Conservation (phyloP, 106 monocot genomes). For the Phalaenopsis aphrodite region DNA sequence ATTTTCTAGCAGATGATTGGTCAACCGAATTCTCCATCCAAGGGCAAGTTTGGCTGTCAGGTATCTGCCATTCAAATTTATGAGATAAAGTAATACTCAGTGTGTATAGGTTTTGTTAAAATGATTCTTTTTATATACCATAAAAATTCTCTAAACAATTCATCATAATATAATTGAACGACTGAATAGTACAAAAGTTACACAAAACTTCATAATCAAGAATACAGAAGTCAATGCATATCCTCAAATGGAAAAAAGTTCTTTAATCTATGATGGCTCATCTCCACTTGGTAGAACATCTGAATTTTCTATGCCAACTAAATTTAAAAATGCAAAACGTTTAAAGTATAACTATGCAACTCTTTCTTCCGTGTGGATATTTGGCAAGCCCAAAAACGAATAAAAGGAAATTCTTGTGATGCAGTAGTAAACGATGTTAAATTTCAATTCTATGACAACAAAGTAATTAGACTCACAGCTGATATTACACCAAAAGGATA, state of each 20-base stretch:
- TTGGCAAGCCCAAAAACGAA: background rate
- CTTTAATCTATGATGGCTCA: background rate
- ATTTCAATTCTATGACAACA: background rate
- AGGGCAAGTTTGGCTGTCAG: constrained; percentile 80
- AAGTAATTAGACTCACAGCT: background rate
- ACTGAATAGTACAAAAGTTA: background rate
- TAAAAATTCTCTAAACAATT: background rate
- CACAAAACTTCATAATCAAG: background rate
- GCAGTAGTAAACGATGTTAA: background rate
- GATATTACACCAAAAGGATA: background rate
- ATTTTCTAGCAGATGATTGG: constrained; percentile 69
- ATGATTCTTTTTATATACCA: background rate
- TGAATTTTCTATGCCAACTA: background rate
- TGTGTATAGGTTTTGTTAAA: background rate
- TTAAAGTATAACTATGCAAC: background rate
- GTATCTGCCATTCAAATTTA: constrained; percentile 38
- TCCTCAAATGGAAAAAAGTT: background rate
- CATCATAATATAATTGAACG: background rate
- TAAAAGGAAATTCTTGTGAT: background rate
- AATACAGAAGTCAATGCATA: background rate
- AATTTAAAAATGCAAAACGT: background rate
- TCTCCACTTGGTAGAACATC: background rate
- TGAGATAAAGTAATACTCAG: background rate
- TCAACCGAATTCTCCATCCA: constrained; percentile 94
- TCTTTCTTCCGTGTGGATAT: background rate